Evolutionary conservation across 2,329 filamentous ascomycete species (phyloP), one percentile per base, ranked within the genome.

Genomic region (Fusarium mundagurra): DNA sequence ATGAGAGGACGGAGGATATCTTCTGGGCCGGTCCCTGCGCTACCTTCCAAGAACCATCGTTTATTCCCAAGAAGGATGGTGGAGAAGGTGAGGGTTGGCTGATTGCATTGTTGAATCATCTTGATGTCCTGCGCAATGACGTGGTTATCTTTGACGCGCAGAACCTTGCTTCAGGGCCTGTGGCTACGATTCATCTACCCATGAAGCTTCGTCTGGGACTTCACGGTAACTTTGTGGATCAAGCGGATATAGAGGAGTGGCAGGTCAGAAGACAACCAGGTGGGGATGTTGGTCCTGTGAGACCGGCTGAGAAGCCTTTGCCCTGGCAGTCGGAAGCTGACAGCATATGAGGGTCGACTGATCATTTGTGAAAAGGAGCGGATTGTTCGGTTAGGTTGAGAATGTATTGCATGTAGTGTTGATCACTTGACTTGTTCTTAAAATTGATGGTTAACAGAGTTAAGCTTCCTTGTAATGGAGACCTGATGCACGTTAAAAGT

Each of bases 171-270:
- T 45, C 51, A 4, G 67, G 65, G 0, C 67, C 67, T 2, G 62
- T 71, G 4, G 60, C 44, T 3, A 54, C 45, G 4, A 61, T 71
- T 36, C 53, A 65, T 39, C 18, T 71, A 0, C 67, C 67, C 0
- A 62, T 71, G 8, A 61, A 67, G 17, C 60, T 71, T 3, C 29
- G 65, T 0, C 62, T 69, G 13, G 67, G 67, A 22, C 67, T 71
- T 22, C 67, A 71, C 14, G 65, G 67, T 0, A 71, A 71, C 29
- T 73, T 69, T 44, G 65, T 71, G 27, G 54, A 65, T 24, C 39
- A 64, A 11, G 4, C 14, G 20, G 67, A 71, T 7, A 69, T 71
- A 39, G 67, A 69, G 14, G 60, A 71, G n/a, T 71, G 54, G 54
- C 54, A 58, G 31, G 3, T 0, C 0, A 58, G 39, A 17, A 4